Percentiles rank a stretch among this genome's conserved stretches.
Evolutionary conservation across 345 rosid genomes (phyloP).

Genomic region (Gossypium ekmanianum): DNA sequence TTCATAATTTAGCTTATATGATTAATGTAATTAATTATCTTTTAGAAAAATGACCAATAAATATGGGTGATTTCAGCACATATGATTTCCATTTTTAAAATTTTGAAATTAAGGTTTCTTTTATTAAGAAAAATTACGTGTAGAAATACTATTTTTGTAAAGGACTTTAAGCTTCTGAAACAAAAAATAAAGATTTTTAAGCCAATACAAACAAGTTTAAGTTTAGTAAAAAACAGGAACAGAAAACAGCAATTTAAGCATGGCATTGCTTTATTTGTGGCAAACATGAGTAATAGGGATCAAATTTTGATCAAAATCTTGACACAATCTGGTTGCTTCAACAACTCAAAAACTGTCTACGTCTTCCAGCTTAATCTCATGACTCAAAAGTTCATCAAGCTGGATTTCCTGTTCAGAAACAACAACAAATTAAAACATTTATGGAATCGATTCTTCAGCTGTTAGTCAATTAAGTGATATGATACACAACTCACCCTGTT

Average conservation of each 20-base stretch:
- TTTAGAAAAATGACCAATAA: no score
- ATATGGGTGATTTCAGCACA: no score
- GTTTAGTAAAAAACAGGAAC: neutral
- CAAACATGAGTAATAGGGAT: neutral
- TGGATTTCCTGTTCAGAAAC: slow-evolving; percentile 32
- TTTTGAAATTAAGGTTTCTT: no score
- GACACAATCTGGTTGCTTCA: slow-evolving; percentile 35
- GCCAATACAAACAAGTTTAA: no score
- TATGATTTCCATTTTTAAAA: no score
- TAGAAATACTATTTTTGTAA: no score
- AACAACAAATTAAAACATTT: neutral
- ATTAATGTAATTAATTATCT: no score
- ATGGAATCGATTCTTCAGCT: neutral
- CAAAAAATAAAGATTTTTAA: no score
- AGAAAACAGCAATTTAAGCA: neutral
- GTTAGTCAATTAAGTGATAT: no score
- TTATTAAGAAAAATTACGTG: no score
- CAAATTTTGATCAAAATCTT: slow-evolving; percentile 37
- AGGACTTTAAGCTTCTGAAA: no score
- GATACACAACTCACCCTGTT: slow-evolving; percentile 21
- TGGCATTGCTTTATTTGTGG: neutral
- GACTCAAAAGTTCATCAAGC: slow-evolving; percentile 51
- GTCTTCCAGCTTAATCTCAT: slow-evolving; percentile 44
- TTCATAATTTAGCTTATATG: no score
- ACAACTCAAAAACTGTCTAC: slow-evolving; percentile 36